These are phyloP conservation scores for Debaryomyces fabryi DNA, from an alignment of 1,139 yeast genomes.

Conservation along the genomic window DNA sequence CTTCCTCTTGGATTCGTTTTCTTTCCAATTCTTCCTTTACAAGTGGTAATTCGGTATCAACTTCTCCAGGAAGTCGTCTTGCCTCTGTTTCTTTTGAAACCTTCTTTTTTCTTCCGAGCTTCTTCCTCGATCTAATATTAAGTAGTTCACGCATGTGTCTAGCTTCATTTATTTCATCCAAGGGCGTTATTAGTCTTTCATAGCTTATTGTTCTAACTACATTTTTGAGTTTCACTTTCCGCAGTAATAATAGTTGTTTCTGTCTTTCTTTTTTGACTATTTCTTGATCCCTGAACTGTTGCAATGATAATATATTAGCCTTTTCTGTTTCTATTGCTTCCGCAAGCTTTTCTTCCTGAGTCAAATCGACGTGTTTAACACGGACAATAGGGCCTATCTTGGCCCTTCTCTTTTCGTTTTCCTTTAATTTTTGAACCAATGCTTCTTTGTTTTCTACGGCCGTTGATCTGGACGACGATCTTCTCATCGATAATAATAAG, in stretches of 20 bases:
- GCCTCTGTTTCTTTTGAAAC: slow-evolving; percentile 19
- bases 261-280: slow-evolving; percentile 77
- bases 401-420: slow-evolving; percentile 70
- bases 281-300: slow-evolving; percentile 82
- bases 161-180: slow-evolving; percentile 56
- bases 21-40: slow-evolving; percentile 29
- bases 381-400: slow-evolving; percentile 45
- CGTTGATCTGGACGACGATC: slow-evolving; percentile 78
- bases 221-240: slow-evolving; percentile 58
- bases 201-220: slow-evolving; percentile 54
- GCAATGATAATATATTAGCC: slow-evolving; percentile 70
- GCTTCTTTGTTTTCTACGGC: slow-evolving; percentile 81
- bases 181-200: slow-evolving; percentile 46
- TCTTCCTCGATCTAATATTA: slow-evolving; percentile 38
- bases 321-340: slow-evolving; percentile 89
- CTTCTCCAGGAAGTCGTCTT: slow-evolving; percentile 37
- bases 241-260: slow-evolving; percentile 68
- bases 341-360: slow-evolving; percentile 83
- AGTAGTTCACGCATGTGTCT: slow-evolving; percentile 28
- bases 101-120: slow-evolving; percentile 40
- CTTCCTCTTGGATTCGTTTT: slow-evolving; percentile 11
- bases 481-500: slow-evolving; percentile 51
- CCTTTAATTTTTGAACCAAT: slow-evolving; percentile 71
- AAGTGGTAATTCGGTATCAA: slow-evolving; percentile 40
- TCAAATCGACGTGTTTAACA: slow-evolving; percentile 53